These are phyloP conservation scores for Paracoccidioides brasiliensis DNA, from an alignment of 2,329 filamentous ascomycete species.

Conservation along the genomic window DNA sequence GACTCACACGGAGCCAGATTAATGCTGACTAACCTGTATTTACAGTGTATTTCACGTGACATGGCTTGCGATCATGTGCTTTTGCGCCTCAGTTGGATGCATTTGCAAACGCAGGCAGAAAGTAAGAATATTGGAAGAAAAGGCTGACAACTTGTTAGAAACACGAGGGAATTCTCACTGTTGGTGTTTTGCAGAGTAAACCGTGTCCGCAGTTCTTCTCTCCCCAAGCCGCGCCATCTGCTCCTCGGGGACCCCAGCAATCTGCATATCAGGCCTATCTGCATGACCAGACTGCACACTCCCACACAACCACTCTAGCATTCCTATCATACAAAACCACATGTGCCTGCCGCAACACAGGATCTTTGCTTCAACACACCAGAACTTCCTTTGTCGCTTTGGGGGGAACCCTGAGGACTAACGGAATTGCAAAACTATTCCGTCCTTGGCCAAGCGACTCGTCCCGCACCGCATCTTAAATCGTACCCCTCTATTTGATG, in stretches of 20 bases:
- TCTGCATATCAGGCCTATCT: not conserved
- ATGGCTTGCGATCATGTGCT: not conserved
- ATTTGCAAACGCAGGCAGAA: not conserved
- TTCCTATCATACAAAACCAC: slow-evolving; percentile 1
- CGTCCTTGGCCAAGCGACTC: not conserved
- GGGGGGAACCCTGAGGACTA: not conserved
- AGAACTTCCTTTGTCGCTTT: not conserved
- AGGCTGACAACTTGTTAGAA: not conserved
- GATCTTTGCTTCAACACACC: not conserved
- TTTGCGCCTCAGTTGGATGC: not conserved
- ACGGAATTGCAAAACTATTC: not conserved
- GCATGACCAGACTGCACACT: not conserved
- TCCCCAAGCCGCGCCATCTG: not conserved
- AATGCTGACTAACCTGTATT: not conserved
- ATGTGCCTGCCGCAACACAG: not conserved
- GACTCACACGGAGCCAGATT: not conserved
- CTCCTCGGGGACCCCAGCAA: not conserved
- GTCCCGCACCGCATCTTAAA: not conserved
- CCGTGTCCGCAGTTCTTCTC: not conserved
- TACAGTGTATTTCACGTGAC: not conserved
- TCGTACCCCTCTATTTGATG: not conserved
- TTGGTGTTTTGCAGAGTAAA: not conserved
- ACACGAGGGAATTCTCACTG: too few relatives aligned
- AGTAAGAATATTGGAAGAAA: not conserved
- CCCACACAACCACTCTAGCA: not conserved